Base-by-base conservation (phyloP, 2,329 filamentous ascomycete species). In the Colletotrichum cuscutae region DNA sequence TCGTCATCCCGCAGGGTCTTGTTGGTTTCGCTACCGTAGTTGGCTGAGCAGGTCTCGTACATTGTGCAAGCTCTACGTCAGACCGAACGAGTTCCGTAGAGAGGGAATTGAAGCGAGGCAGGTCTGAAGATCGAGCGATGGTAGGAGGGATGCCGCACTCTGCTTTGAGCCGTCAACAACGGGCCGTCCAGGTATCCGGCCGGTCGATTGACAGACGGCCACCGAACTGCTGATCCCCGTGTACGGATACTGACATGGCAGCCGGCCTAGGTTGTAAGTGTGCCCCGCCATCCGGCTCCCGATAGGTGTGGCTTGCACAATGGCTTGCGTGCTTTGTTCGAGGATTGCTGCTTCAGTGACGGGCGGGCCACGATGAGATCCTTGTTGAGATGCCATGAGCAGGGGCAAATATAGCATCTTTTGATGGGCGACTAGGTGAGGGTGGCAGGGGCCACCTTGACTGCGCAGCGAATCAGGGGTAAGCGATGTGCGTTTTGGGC, bases 301-400 rank as follows among this genome's bases (percentile, higher is more conserved):
- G 68, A 30, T 32, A 66, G 52, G 52, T 72, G 71, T 73, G 71
- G 71, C 71, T 73, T 73, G 62, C 24, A 58, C 63, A 46, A 71
- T 52, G 65, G 65, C 69, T 72, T 69, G 60, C 67, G 57, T 56
- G 58, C 62, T 73, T 73, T 71, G 67, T 67, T 30, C 59, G 28
- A 30, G 58, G 49, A 71, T 63, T 57, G 61, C 68, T 62, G 61
- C 68, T 63, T 73, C 68, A 67, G 56, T 57, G 28, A 63, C 63
- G 57, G 61, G 35, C 54, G 37, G 54, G 53, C 11, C 11, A 22
- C 37, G 42, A 32, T 52, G 37, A 49, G 19, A 69, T 64, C 65
- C 69, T 56, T 72, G 69, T 72, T 49, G 35, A 26, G 26, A 53
- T 59, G 69, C 53, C 52, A 63, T 30, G 13, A 52, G 49, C 56